phyloP scores from a whole-genome alignment of 208 protist species.

The Acanthamoeba lenticulata region DNA sequence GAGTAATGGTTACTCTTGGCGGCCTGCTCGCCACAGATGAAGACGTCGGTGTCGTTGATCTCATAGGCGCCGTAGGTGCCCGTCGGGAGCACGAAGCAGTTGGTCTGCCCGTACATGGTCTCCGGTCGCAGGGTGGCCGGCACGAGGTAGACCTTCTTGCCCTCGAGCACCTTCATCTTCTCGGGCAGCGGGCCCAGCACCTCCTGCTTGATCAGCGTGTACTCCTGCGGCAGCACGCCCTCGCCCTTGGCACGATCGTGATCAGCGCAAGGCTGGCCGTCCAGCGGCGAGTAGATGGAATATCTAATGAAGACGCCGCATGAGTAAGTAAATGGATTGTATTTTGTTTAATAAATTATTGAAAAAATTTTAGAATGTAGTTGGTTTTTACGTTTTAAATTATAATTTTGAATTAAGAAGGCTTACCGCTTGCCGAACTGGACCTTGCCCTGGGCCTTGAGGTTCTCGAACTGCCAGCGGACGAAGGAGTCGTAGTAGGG shows the following conservation, averaged over 20 bases:
- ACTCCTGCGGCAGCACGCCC: conserved; percentile 97
- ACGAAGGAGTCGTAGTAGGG: conserved; percentile 99
- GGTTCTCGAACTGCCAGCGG: conserved; percentile 95
- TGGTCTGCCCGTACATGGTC: conserved; percentile 99
- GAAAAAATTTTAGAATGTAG: too few species aligned
- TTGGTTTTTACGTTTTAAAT: too few species aligned
- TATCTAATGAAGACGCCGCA: neutral
- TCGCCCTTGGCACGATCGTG: conserved; percentile 98
- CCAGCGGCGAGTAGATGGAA: conserved; percentile 98
- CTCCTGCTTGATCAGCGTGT: conserved; percentile 97
- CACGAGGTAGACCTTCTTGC: conserved; percentile 94
- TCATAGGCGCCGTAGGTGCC: conserved; percentile 96
- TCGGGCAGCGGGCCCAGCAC: conserved; percentile 83
- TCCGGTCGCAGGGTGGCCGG: conserved; percentile 99
- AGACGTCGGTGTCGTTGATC: conserved; percentile 92
- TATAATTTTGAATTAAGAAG: neutral
- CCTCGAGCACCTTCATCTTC: conserved; percentile 72
- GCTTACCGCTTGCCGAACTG: conserved; percentile 96
- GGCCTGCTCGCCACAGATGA: conserved; percentile 94
- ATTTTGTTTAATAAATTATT: too few species aligned
- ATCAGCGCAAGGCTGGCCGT: conserved; percentile 99
- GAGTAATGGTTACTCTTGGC: conserved; percentile 90
- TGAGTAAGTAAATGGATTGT: too few species aligned
- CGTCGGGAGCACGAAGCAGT: conserved; percentile 98
- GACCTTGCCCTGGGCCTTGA: conserved; percentile 93